Conservation (phyloP, 2,329 filamentous ascomycete species). For the Beauveria sp. region DNA sequence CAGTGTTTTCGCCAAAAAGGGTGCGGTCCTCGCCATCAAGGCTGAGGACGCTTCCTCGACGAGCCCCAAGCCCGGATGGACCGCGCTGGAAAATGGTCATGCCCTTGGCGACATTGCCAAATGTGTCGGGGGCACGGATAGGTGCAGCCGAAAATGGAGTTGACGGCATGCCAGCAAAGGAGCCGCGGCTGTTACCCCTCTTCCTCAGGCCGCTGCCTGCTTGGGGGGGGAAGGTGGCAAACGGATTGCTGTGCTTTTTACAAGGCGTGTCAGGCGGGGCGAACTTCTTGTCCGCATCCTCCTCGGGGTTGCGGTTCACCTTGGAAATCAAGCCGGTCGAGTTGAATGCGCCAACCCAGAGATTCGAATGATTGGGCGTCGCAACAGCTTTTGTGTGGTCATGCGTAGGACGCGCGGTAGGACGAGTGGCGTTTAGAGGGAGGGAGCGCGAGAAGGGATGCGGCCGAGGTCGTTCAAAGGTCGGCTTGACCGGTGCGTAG, state of each 20-base stretch:
- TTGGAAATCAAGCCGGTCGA: slow-evolving; percentile 95
- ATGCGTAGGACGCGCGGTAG: slow-evolving; percentile 21
- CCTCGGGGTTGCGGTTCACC: slow-evolving; percentile 76
- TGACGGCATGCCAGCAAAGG: slow-evolving; percentile 65
- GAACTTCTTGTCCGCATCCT: slow-evolving; percentile 51
- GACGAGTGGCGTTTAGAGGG: slow-evolving; percentile 31
- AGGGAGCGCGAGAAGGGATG: slow-evolving; percentile 32
- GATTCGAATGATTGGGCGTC: slow-evolving; percentile 43
- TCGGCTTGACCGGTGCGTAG: slow-evolving; percentile 23
- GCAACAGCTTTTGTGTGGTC: slow-evolving; percentile 25
- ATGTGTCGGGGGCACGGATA: slow-evolving; percentile 36
- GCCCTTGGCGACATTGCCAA: slow-evolving; percentile 51
- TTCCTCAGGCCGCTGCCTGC: slow-evolving; percentile 55
- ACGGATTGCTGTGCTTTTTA: slow-evolving; percentile 69
- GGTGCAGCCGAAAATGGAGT: slow-evolving; percentile 68
- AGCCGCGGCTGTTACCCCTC: slow-evolving; percentile 56
- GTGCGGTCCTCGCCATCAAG: slow-evolving; percentile 69
- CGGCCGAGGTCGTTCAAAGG: slow-evolving; percentile 20
- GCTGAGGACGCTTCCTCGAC: slow-evolving; percentile 67
- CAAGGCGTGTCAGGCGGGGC: slow-evolving; percentile 92
- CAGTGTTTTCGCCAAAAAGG: slow-evolving; percentile 26
- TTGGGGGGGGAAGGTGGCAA: slow-evolving; percentile 57
- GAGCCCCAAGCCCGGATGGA: slow-evolving; percentile 34
- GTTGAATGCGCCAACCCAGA: slow-evolving; percentile 78
- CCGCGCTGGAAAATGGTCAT: slow-evolving; percentile 60